Percentiles rank a stretch among this genome's conserved stretches.
phyloP scores from a whole-genome alignment of 371 early-diverging fungal genomes.

The Circinella minor region DNA sequence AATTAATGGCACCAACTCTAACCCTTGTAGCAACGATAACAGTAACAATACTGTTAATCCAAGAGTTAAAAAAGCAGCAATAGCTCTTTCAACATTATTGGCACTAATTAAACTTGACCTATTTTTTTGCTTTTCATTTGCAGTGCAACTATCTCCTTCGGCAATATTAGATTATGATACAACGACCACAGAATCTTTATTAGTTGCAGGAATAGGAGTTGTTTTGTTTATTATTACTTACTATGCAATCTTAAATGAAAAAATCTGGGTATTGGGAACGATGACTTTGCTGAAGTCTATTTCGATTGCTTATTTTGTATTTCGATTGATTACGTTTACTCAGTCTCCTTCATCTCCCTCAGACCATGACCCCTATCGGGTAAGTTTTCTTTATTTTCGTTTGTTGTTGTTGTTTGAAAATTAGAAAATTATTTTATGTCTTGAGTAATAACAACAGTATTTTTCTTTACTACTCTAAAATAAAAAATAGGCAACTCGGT shows the following conservation, averaged over 20 bases:
- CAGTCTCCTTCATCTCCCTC: slow-evolving; percentile 4
- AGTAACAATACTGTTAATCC: neutral
- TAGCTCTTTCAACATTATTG: slow-evolving; percentile 20
- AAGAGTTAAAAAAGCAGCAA: slow-evolving; percentile 7
- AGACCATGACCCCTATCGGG: slow-evolving; percentile 27
- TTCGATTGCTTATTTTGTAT: slow-evolving; percentile 29
- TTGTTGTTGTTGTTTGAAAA: neutral
- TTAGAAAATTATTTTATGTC: neutral
- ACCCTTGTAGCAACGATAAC: too few species aligned
- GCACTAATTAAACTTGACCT: slow-evolving; percentile 27
- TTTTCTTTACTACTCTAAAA: neutral
- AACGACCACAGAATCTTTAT: slow-evolving; percentile 15
- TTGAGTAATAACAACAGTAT: neutral
- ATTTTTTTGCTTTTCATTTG: slow-evolving; percentile 27
- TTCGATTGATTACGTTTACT: slow-evolving; percentile 27
- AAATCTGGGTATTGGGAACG: neutral
- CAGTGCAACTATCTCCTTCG: slow-evolving; percentile 25
- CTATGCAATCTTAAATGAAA: slow-evolving; percentile 15
- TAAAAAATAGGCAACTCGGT: neutral
- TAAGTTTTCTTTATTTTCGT: slow-evolving; percentile 8
- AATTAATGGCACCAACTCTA: too few species aligned
- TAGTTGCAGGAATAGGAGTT: slow-evolving; percentile 14
- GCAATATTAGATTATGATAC: slow-evolving; percentile 15
- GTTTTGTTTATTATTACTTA: slow-evolving; percentile 19
- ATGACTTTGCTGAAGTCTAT: neutral